Evolutionary conservation across 2,329 filamentous ascomycete genomes (phyloP).

Genomic region (Xylaria digitata): DNA sequence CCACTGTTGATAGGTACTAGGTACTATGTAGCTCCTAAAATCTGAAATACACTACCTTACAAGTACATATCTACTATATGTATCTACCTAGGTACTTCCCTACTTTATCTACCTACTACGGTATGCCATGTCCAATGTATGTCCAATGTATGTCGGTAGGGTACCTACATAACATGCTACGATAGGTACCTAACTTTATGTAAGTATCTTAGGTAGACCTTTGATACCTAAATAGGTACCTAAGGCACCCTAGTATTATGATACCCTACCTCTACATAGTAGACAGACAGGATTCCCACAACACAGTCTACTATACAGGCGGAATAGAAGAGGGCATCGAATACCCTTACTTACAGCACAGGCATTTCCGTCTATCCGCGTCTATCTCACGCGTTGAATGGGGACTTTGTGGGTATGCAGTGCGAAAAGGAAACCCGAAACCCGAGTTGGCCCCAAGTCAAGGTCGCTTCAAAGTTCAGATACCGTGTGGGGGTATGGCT

Average conservation of each 20-base stretch:
- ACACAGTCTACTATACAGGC: background rate
- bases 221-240: too few relatives aligned
- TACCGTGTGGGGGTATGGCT: background rate
- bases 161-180: too few relatives aligned
- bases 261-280: too few relatives aligned
- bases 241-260: too few relatives aligned
- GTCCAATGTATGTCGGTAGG: background rate
- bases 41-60: too few relatives aligned
- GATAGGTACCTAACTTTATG: too few relatives aligned
- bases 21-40: too few relatives aligned
- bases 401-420: background rate
- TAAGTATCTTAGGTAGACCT: too few relatives aligned
- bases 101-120: background rate
- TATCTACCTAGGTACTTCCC: background rate
- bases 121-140: background rate
- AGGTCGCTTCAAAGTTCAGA: background rate
- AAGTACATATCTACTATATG: background rate
- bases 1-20: too few relatives aligned
- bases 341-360: background rate
- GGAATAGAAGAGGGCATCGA: background rate
- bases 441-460: background rate
- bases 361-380: background rate
- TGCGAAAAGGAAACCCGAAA: background rate
- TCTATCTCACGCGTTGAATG: slow-evolving; percentile 1
- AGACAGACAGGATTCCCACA: too few relatives aligned